Evolutionary conservation across 257 asterid genomes (phyloP).

Genomic region (Galeopsis tetrahit): DNA sequence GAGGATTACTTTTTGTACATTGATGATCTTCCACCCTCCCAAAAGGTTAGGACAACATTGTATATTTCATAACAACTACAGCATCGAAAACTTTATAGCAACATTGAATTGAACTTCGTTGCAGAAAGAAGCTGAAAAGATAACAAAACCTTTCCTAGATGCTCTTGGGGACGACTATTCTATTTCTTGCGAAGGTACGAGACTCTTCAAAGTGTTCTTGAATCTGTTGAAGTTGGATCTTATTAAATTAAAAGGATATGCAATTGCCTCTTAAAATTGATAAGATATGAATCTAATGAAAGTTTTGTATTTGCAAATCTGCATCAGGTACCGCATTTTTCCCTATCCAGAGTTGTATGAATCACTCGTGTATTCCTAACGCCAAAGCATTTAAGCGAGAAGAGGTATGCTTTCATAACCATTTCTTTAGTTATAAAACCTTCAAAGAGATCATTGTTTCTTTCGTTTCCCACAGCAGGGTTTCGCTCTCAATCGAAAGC

Average conservation of each 20-base stretch:
- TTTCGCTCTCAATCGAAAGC: background rate
- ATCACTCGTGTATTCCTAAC: slow-evolving; percentile 90
- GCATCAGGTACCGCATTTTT: slow-evolving; percentile 84
- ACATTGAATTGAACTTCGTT: slow-evolving; percentile 30
- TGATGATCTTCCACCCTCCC: slow-evolving; percentile 74
- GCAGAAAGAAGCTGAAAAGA: slow-evolving; percentile 76
- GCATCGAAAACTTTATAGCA: slow-evolving; percentile 24
- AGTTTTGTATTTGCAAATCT: slow-evolving; percentile 27
- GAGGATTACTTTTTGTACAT: slow-evolving; percentile 86
- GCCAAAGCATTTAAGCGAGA: slow-evolving; percentile 91
- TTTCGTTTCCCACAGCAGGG: background rate
- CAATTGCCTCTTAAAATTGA: background rate
- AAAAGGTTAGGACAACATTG: slow-evolving; percentile 58
- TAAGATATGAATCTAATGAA: slow-evolving; percentile 11
- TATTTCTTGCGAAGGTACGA: slow-evolving; percentile 78
- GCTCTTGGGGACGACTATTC: slow-evolving; percentile 96
- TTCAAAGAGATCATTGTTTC: background rate
- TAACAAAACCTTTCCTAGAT: slow-evolving; percentile 67
- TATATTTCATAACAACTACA: slow-evolving; percentile 3
- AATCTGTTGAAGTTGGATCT: background rate
- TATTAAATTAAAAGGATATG: background rate
- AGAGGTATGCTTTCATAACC: slow-evolving; percentile 55
- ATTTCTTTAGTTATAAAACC: background rate
- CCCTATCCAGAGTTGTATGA: slow-evolving; percentile 93
- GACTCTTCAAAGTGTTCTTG: slow-evolving; percentile 11